Evolutionary conservation across 306 rosid species (phyloP).

Genomic region (Astragalus membranaceus): DNA sequence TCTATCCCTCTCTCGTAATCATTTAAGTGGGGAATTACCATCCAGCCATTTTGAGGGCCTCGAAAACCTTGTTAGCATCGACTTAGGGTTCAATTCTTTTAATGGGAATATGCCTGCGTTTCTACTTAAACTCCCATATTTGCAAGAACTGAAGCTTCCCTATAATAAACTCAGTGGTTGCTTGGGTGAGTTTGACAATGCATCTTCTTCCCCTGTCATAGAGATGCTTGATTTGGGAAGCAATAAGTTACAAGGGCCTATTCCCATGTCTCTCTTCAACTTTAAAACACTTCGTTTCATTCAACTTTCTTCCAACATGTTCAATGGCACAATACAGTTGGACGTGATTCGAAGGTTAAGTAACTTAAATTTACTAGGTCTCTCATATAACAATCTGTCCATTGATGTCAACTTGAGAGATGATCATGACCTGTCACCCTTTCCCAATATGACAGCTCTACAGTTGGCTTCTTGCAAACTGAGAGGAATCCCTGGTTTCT

Average conservation of each 20-base stretch:
- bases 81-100: background rate
- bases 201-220: background rate
- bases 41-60: conserved; percentile 10
- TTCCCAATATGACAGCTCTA: background rate
- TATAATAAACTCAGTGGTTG: conserved; percentile 16
- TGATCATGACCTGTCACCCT: background rate
- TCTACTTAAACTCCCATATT: background rate
- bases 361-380: conserved; percentile 25
- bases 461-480: conserved; percentile 31
- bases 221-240: conserved; percentile 28
- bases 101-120: conserved; percentile 14
- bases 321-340: conserved; percentile 24
- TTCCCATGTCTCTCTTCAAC: conserved; percentile 23
- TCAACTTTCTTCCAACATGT: conserved; percentile 41
- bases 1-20: conserved; percentile 10
- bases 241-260: conserved; percentile 36
- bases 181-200: background rate
- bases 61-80: background rate
- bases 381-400: conserved; percentile 29
- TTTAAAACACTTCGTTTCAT: conserved; percentile 10
- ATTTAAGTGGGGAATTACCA: background rate
- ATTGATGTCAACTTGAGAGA: background rate
- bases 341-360: background rate
- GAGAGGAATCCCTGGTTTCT: conserved; percentile 13
- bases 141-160: background rate